These are phyloP conservation scores for Trypanosoma scelopori DNA, from an alignment of 208 protist species.

Conservation along the genomic window DNA sequence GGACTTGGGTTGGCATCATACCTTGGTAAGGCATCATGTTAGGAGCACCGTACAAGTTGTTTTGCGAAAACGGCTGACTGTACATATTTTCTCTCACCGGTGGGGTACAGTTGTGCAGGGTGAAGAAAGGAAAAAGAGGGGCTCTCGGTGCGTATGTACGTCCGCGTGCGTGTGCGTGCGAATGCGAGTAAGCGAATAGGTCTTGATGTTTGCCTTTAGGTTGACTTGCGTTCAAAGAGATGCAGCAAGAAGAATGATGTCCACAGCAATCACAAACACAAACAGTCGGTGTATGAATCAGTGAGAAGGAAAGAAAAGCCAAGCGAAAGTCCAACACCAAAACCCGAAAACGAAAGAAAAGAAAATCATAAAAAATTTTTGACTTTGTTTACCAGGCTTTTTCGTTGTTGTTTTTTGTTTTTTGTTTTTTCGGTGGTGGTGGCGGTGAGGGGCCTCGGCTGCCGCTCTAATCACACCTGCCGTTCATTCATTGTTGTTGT, in stretches of 20 bases:
- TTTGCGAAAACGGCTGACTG: constrained; percentile 64
- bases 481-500: too few relatives aligned
- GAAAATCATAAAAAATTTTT: background rate
- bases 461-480: too few relatives aligned
- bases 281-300: too few relatives aligned
- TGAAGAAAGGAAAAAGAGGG: constrained; percentile 13
- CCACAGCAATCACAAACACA: background rate
- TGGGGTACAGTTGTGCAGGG: constrained; percentile 13
- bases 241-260: background rate
- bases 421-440: too few relatives aligned
- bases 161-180: constrained; percentile 1
- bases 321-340: too few relatives aligned
- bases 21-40: constrained; percentile 70
- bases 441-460: too few relatives aligned
- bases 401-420: background rate
- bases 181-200: background rate
- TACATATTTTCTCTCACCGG: constrained; percentile 48
- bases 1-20: constrained; percentile 29
- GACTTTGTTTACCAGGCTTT: background rate
- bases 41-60: constrained; percentile 66
- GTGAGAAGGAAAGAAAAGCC: too few relatives aligned
- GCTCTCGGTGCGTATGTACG: constrained; percentile 4
- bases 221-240: background rate
- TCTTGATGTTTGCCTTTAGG: background rate
- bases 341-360: too few relatives aligned